phyloP scores from a whole-genome alignment of 129 eudicot genomes.

The Logfia minima region DNA sequence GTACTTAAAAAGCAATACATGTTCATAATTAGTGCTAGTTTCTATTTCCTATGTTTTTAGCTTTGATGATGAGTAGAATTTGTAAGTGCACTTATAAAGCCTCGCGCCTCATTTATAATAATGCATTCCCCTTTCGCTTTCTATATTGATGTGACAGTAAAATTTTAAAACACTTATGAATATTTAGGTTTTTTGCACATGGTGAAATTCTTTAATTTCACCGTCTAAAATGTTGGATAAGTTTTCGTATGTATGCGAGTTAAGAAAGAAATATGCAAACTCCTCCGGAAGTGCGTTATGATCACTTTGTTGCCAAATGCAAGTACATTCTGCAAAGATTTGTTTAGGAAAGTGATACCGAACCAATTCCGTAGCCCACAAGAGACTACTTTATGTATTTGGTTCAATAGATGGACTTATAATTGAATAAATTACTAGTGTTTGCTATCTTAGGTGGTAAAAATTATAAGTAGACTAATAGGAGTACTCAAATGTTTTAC shows the following conservation, averaged over 20 bases:
- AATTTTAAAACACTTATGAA: not conserved
- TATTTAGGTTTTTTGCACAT: not conserved
- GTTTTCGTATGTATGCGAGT: too few species aligned
- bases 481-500: not conserved
- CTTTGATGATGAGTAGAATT: not conserved
- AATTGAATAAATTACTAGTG: not conserved
- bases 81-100: not conserved
- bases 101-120: not conserved
- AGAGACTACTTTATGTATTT: too few species aligned
- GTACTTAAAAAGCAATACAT: not conserved
- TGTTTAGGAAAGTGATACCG: not conserved
- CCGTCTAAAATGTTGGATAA: too few species aligned
- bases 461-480: not conserved
- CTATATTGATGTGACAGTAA: not conserved
- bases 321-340: too few species aligned
- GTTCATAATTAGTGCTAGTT: not conserved
- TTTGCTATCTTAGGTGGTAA: not conserved
- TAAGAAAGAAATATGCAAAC: not conserved
- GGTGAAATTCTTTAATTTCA: not conserved
- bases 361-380: not conserved
- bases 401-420: not conserved
- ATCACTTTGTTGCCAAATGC: too few species aligned
- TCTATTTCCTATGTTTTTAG: not conserved
- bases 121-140: not conserved
- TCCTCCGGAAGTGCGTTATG: too few species aligned